Evolutionary conservation across 345 rosid species (phyloP).

Genomic region (Gossypium longicalyx): DNA sequence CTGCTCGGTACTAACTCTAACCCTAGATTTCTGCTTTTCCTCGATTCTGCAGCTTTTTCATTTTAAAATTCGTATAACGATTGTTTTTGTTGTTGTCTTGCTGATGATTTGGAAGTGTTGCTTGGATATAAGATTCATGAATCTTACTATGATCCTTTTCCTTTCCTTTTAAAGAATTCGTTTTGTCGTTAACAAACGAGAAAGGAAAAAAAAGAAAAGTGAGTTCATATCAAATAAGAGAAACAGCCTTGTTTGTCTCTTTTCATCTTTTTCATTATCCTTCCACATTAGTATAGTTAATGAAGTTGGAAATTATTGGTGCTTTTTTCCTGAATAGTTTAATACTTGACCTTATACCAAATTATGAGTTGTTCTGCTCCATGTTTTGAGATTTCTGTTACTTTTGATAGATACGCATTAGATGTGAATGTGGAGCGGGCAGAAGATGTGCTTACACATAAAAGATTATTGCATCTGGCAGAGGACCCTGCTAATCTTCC

Average conservation of each 20-base stretch:
- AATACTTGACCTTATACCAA: neutral
- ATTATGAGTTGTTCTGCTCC: neutral
- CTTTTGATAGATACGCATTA: constrained; percentile 55
- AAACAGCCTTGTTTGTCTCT: constrained; percentile 6
- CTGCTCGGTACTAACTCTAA: constrained; percentile 60
- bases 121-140: neutral
- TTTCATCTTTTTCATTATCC: neutral
- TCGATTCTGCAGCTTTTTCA: neutral
- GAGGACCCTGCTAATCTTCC: constrained; percentile 74
- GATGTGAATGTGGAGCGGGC: constrained; percentile 99
- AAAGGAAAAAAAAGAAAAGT: neutral
- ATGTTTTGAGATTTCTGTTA: constrained; percentile 5
- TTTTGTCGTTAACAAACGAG: neutral
- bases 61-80: neutral
- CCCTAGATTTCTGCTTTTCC: neutral
- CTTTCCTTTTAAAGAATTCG: neutral
- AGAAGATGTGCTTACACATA: constrained; percentile 83
- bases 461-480: constrained; percentile 66
- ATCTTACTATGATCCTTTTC: neutral
- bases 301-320: neutral
- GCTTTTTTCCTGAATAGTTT: neutral
- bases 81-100: constrained; percentile 18
- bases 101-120: constrained; percentile 15
- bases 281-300: neutral
- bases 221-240: constrained; percentile 1